Evolutionary conservation across 371 early-diverging fungal species (phyloP), one percentile per base, ranked within the genome.

Genomic region (Mucor saturninus): DNA sequence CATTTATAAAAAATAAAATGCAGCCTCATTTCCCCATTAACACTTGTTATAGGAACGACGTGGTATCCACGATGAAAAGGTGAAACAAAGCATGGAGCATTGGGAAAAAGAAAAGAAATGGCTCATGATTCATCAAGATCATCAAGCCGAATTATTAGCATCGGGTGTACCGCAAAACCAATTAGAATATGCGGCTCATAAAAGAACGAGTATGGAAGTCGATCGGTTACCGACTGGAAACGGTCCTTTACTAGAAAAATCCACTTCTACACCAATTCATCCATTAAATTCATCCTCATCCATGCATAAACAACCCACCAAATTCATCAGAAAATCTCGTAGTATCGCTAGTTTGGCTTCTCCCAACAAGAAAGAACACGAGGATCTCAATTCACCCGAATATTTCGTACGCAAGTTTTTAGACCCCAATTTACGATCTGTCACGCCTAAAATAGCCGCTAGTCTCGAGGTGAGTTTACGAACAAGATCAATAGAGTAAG

Each of bases 61-160:
- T 28, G 81, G 81, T 11, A 76, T 81, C 48, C 70, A 73, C 39
- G 79, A 81, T 46, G 65, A 70, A 35, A 65, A 65, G 15, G 55
- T 71, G 1, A 65, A 62, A 40, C 49, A 56, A 32, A 67, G 45
- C 31, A 81, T 81, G 81, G 64, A 66, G 14, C 59, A 66, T 2
- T 81, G 73, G 74, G 64, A 66, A 30, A 43, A 64, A 2, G 75
- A 75, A 39, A 81, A 81, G 61, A 81, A 81, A 59, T 77, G 82
- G 79, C 64, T 81, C 8, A 75, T 81, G 79, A 66, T 81, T 4
- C 66, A 74, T 30, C 82, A 81, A 60, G 82, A 81, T 46, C 72
- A 70, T 43, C 77, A 81, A 50, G 79, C 82, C 14, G 77, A 81
- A 49, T 59, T 71, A 53, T 14, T 80, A 10, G 62, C 59, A 6